Conservation (phyloP, 2,329 filamentous ascomycete genomes). For the Ilyonectria destructans region DNA sequence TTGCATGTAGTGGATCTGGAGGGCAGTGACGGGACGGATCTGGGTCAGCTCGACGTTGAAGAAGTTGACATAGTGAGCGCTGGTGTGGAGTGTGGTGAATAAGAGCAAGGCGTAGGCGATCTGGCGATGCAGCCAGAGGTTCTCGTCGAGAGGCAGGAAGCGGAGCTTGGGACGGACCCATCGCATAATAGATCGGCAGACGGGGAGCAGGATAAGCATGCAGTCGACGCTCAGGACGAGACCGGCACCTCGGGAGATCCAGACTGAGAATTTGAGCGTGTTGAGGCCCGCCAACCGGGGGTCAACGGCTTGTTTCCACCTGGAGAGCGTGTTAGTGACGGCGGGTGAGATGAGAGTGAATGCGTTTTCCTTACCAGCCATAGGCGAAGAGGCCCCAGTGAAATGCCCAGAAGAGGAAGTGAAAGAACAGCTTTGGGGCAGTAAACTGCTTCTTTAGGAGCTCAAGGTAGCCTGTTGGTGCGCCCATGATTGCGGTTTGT, state of each 20-base stretch:
- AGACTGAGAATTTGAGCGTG: slow-evolving; percentile 88
- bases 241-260: slow-evolving; percentile 95
- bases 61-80: slow-evolving; percentile 97
- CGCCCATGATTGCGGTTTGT: slow-evolving; percentile 53
- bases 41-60: slow-evolving; percentile 93
- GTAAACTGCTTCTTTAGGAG: slow-evolving; percentile 78
- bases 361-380: slow-evolving; percentile 79
- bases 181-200: slow-evolving; percentile 92
- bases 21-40: slow-evolving; percentile 83
- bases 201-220: slow-evolving; percentile 91
- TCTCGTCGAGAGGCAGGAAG: slow-evolving; percentile 95
- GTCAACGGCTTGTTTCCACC: slow-evolving; percentile 85
- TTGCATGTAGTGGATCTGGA: slow-evolving; percentile 93
- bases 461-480: slow-evolving; percentile 60
- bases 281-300: slow-evolving; percentile 83
- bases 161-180: slow-evolving; percentile 88
- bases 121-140: slow-evolving; percentile 96
- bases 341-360: slow-evolving; percentile 1
- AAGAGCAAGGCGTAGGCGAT: slow-evolving; percentile 90
- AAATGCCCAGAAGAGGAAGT: slow-evolving; percentile 84
- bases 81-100: slow-evolving; percentile 84
- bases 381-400: slow-evolving; percentile 86
- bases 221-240: slow-evolving; percentile 88
- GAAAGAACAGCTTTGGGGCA: slow-evolving; percentile 82
- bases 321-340: slow-evolving; percentile 54